Evolutionary conservation across 2,329 filamentous ascomycete genomes (phyloP).

Genomic region (Arthrobotrys conoides): DNA sequence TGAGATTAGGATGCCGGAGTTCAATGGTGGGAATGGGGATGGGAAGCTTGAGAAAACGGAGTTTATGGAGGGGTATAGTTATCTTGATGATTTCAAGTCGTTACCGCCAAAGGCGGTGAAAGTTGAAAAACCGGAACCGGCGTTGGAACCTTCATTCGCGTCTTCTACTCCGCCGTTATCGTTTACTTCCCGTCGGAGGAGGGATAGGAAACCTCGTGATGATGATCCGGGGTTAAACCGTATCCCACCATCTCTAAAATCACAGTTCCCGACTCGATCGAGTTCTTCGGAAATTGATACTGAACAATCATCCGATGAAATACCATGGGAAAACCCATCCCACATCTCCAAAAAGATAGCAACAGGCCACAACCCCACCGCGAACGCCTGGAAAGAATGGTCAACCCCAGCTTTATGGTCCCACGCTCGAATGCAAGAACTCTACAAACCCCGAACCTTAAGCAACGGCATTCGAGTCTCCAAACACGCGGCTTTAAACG

Average conservation of each 20-base stretch:
- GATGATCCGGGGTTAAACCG: not conserved
- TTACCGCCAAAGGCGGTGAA: not conserved
- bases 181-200: not conserved
- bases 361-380: constrained; percentile 29
- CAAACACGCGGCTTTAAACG: not conserved
- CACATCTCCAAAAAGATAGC: constrained; percentile 24
- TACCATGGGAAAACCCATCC: constrained; percentile 40
- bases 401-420: constrained; percentile 45
- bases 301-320: not conserved
- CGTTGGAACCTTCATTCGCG: not conserved
- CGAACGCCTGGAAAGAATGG: constrained; percentile 46
- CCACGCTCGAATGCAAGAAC: constrained; percentile 5
- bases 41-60: not conserved
- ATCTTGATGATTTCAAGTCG: constrained; percentile 39
- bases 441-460: constrained; percentile 13
- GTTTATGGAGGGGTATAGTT: constrained; percentile 11
- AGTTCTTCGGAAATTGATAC: too few relatives aligned
- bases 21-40: not conserved
- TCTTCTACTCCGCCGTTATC: not conserved
- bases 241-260: constrained; percentile 9
- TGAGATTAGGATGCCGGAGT: constrained; percentile 17
- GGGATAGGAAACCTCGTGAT: not conserved
- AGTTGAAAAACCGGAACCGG: not conserved
- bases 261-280: constrained; percentile 30
- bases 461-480: constrained; percentile 19